Evolutionary conservation across 495 filamentous ascomycete genomes (phyloP).

Genomic region (Penicillium subrubescens): DNA sequence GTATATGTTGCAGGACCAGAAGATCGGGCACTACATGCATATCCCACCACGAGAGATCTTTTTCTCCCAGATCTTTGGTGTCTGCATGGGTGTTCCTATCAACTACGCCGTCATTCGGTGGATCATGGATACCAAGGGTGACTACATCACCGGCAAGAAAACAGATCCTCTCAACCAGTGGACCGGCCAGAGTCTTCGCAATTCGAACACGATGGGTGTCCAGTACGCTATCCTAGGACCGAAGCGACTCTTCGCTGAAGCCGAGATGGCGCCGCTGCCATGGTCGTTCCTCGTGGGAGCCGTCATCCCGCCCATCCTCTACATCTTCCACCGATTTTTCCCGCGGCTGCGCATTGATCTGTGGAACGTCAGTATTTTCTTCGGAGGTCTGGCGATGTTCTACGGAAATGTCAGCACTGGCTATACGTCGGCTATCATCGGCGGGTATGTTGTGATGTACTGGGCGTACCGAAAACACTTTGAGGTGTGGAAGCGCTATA

Average conservation of each 20-base stretch:
- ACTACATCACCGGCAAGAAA: slow-evolving; percentile 52
- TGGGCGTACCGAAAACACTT: slow-evolving; percentile 54
- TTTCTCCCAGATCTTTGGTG: slow-evolving; percentile 45
- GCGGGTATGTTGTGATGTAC: slow-evolving; percentile 59
- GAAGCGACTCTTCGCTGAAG: slow-evolving; percentile 50
- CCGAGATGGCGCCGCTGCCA: slow-evolving; percentile 52
- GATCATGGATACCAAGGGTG: slow-evolving; percentile 51
- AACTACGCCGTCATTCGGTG: slow-evolving; percentile 50
- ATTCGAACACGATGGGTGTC: slow-evolving; percentile 51
- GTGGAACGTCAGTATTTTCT: slow-evolving; percentile 61
- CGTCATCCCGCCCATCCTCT: slow-evolving; percentile 48
- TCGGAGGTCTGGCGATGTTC: slow-evolving; percentile 36
- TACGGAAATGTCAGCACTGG: slow-evolving; percentile 52
- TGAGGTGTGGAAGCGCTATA: slow-evolving; percentile 58
- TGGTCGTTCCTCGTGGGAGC: slow-evolving; percentile 60
- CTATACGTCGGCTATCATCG: slow-evolving; percentile 56
- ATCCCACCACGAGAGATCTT: slow-evolving; percentile 47
- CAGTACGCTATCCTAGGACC: slow-evolving; percentile 61
- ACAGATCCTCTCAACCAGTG: slow-evolving; percentile 57
- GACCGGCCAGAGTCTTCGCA: slow-evolving; percentile 52
- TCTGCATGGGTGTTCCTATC: slow-evolving; percentile 44
- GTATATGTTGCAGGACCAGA: slow-evolving; percentile 51
- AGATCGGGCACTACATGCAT: slow-evolving; percentile 52
- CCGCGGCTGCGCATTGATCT: slow-evolving; percentile 53
- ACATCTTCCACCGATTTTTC: slow-evolving; percentile 49